These are phyloP conservation scores for Talaromyces liani DNA, from an alignment of 495 filamentous ascomycete genomes.

Conservation along the genomic window DNA sequence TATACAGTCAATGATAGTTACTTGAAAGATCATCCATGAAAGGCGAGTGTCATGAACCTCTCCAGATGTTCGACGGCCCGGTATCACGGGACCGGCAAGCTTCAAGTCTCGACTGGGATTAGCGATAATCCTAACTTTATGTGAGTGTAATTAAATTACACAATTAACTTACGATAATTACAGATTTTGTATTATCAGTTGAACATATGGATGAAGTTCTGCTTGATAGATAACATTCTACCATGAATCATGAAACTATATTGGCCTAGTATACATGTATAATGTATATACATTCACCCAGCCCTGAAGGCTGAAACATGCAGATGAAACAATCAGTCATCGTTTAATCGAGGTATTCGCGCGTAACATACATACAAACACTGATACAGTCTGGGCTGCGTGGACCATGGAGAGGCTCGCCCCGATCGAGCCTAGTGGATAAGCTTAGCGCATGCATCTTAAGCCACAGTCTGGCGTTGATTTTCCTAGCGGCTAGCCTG, in stretches of 20 bases:
- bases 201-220: background rate
- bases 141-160: background rate
- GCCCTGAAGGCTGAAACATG: no score
- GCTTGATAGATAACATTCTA: background rate
- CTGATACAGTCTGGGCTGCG: background rate
- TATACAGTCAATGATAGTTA: background rate
- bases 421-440: slow-evolving; percentile 2
- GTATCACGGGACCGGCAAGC: background rate
- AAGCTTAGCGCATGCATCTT: slow-evolving; percentile 11
- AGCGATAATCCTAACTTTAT: background rate
- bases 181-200: background rate
- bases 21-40: background rate
- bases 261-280: no score
- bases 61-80: background rate
- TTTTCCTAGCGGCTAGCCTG: background rate
- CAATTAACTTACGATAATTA: background rate
- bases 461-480: slow-evolving; percentile 23
- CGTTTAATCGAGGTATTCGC: background rate
- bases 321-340: background rate
- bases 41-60: background rate
- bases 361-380: no score
- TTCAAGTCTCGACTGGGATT: no score
- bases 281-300: no score
- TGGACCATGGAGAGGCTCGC: slow-evolving; percentile 2
- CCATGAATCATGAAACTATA: no score